These are phyloP conservation scores for Santalum album DNA, from an alignment of 164 flowering plant species.

Conservation along the genomic window DNA sequence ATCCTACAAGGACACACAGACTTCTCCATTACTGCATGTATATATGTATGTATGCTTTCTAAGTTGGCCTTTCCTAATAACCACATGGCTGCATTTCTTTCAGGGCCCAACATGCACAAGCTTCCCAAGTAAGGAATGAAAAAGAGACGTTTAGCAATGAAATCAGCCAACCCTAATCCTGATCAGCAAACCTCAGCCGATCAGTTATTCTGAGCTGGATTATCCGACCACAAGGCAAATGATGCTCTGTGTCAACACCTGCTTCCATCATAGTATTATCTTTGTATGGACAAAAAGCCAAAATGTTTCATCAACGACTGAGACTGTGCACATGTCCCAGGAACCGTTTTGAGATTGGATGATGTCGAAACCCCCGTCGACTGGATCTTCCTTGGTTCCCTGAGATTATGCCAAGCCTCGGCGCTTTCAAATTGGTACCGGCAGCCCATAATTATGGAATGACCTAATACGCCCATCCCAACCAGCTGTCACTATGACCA, in stretches of 20 bases:
- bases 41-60: not conserved
- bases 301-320: not conserved
- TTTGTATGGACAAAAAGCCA: not conserved
- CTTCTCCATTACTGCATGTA: slow-evolving; percentile 1
- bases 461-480: slow-evolving; percentile 61
- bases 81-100: slow-evolving; percentile 14
- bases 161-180: not conserved
- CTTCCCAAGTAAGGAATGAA: not conserved
- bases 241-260: slow-evolving; percentile 1
- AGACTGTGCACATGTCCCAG: not conserved
- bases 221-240: slow-evolving; percentile 1
- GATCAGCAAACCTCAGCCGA: slow-evolving; percentile 21
- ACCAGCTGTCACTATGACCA: slow-evolving; percentile 65
- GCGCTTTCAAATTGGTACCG: slow-evolving; percentile 30
- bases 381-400: not conserved
- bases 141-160: slow-evolving; percentile 1
- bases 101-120: slow-evolving; percentile 10
- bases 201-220: slow-evolving; percentile 11
- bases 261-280: not conserved
- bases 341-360: not conserved
- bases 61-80: slow-evolving; percentile 5
- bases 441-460: slow-evolving; percentile 64
- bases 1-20: not conserved
- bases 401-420: not conserved
- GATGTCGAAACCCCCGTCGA: not conserved